A percentile compares a stretch with the other conserved stretches of the same genome.
Conservation (phyloP, 352 stramenopile genomes). For the Phytophthora pistaciae region DNA sequence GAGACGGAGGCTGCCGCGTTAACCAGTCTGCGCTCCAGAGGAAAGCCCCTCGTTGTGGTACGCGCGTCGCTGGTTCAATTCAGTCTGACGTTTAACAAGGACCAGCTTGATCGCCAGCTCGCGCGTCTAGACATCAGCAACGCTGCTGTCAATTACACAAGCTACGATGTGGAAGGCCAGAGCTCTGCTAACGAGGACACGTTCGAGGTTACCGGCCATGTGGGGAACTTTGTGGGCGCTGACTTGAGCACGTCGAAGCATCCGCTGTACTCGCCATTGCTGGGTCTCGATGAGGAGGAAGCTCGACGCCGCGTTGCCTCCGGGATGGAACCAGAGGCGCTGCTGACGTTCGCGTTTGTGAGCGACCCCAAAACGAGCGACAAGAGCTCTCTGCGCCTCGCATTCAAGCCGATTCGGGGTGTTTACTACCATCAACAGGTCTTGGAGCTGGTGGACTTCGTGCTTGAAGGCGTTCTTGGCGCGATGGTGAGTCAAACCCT, state of each 20-base stretch:
- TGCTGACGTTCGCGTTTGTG: constrained; percentile 39
- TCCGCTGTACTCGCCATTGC: constrained; percentile 65
- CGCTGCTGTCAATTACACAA: constrained; percentile 56
- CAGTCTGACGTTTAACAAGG: constrained; percentile 87
- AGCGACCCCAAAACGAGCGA: constrained; percentile 29
- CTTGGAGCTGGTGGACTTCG: constrained; percentile 82
- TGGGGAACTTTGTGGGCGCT: constrained; percentile 80
- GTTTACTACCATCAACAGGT: constrained; percentile 91
- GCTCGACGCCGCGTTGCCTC: constrained; percentile 10
- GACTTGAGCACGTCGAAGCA: constrained; percentile 83
- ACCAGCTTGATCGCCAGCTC: constrained; percentile 73
- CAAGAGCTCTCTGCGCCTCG: constrained; percentile 57
- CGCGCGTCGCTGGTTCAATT: constrained; percentile 78
- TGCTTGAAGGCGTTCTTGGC: constrained; percentile 85
- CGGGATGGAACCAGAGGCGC: constrained; percentile 18
- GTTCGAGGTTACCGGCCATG: constrained; percentile 46
- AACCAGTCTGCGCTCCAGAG: constrained; percentile 20
- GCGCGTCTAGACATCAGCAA: constrained; percentile 70
- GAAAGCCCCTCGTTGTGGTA: constrained; percentile 42
- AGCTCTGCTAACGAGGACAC: constrained; percentile 25
- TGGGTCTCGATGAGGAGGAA: constrained; percentile 65
- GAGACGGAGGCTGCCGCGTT: constrained; percentile 8
- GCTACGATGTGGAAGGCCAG: constrained; percentile 22
- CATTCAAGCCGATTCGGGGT: constrained; percentile 73
- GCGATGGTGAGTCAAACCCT: constrained; percentile 77